Evolutionary conservation across 2,329 filamentous ascomycete genomes (phyloP).

Genomic region (Trichocomaceae sp.): DNA sequence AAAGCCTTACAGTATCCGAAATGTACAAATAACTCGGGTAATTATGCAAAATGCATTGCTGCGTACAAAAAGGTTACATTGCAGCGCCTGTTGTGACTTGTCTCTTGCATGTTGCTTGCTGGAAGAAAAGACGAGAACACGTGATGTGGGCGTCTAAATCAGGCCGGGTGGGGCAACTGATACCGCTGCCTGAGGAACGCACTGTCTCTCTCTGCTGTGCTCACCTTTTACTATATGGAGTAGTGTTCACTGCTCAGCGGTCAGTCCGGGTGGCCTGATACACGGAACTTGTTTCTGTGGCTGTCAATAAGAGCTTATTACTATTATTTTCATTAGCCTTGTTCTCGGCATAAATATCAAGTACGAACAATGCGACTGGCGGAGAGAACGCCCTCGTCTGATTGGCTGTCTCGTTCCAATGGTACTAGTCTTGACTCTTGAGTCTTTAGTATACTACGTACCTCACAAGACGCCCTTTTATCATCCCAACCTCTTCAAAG

Average conservation of each 20-base stretch:
- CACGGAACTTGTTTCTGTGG: neutral
- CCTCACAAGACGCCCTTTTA: neutral
- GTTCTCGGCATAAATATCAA: neutral
- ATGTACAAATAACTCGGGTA: too few species aligned
- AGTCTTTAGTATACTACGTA: too few species aligned
- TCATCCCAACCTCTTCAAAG: slow-evolving; percentile 1
- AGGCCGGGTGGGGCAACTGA: neutral
- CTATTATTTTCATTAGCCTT: neutral
- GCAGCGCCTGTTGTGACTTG: too few species aligned
- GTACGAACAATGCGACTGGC: neutral
- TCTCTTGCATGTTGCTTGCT: too few species aligned
- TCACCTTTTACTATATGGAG: too few species aligned
- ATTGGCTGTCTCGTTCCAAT: neutral
- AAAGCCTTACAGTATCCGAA: too few species aligned
- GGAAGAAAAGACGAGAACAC: too few species aligned
- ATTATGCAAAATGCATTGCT: neutral
- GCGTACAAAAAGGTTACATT: neutral
- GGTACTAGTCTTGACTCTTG: too few species aligned
- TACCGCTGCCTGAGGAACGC: neutral
- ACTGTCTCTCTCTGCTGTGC: neutral
- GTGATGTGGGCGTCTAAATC: neutral
- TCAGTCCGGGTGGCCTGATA: neutral
- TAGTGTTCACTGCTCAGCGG: neutral
- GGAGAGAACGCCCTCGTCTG: neutral
- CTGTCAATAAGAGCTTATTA: too few species aligned